phyloP scores from a whole-genome alignment of 2,329 filamentous ascomycete species.

The Diaporthe vexans region DNA sequence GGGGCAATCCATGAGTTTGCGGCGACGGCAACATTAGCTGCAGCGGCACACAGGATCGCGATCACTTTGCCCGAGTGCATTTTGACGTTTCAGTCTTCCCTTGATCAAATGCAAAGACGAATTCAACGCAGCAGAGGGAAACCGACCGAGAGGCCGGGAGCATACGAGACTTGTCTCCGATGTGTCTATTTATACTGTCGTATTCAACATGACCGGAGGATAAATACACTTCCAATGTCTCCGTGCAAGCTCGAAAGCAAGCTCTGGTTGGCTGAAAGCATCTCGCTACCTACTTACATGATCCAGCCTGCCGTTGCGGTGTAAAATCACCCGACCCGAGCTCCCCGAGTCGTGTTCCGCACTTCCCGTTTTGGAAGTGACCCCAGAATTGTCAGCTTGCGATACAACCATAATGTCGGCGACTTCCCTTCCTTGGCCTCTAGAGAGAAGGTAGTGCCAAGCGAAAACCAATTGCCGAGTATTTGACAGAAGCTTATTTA shows the following conservation, averaged over 20 bases:
- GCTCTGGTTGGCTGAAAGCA: background rate
- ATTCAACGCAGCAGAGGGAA: background rate
- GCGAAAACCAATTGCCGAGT: background rate
- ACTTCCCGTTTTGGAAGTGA: slow-evolving; percentile 24
- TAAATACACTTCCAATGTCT: background rate
- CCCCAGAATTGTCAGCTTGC: background rate
- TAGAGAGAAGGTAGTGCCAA: slow-evolving; percentile 5
- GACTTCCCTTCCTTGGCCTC: background rate
- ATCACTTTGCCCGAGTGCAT: background rate
- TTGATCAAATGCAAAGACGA: background rate
- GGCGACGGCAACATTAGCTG: slow-evolving; percentile 22
- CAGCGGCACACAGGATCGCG: slow-evolving; percentile 6
- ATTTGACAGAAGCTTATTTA: background rate
- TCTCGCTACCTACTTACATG: background rate
- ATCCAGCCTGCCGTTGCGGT: slow-evolving; percentile 2
- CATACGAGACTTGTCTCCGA: background rate
- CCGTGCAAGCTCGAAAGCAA: background rate
- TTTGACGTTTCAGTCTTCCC: background rate
- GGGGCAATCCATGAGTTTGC: slow-evolving; percentile 54
- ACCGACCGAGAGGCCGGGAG: background rate
- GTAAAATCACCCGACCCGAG: slow-evolving; percentile 11
- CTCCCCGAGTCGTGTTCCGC: slow-evolving; percentile 22
- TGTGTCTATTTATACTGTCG: background rate
- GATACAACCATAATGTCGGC: slow-evolving; percentile 20
- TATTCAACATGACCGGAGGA: background rate